phyloP scores from a whole-genome alignment of 805 yeast species.

The Candida mattraensis region DNA sequence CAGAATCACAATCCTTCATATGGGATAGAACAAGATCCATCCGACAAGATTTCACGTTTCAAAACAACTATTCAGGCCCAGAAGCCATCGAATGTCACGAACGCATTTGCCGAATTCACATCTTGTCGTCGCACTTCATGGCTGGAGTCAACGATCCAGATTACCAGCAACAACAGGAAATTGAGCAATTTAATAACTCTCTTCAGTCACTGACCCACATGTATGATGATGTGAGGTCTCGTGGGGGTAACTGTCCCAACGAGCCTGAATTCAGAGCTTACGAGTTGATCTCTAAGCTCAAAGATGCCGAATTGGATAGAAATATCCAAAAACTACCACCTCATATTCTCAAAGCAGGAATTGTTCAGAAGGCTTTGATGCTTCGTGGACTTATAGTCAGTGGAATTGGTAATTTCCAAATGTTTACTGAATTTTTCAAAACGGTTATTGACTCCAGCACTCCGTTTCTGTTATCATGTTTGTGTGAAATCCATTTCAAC shows the following conservation, averaged over 20 bases:
- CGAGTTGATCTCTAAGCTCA: constrained; percentile 70
- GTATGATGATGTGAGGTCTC: constrained; percentile 73
- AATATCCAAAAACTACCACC: constrained; percentile 68
- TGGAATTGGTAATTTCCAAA: constrained; percentile 60
- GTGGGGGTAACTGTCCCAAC: constrained; percentile 69
- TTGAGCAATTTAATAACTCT: constrained; percentile 91
- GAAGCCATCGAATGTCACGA: constrained; percentile 95
- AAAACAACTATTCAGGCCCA: constrained; percentile 88
- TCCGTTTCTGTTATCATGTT: constrained; percentile 70
- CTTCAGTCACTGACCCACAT: constrained; percentile 85
- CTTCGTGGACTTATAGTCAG: constrained; percentile 67
- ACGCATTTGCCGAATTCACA: constrained; percentile 83
- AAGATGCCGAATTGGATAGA: constrained; percentile 84
- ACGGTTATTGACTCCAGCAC: constrained; percentile 45
- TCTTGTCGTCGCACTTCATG: constrained; percentile 81
- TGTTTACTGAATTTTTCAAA: constrained; percentile 65
- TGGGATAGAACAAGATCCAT: constrained; percentile 98
- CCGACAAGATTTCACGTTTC: constrained; percentile 95
- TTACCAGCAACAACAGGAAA: constrained; percentile 90
- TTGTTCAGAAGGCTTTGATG: constrained; percentile 70
- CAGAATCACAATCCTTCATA: constrained; percentile 83
- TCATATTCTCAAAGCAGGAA: constrained; percentile 48
- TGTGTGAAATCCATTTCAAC: constrained; percentile 77
- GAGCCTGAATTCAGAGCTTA: constrained; percentile 95
- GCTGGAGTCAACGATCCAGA: constrained; percentile 63